phyloP scores from a whole-genome alignment of 192 early-diverging fungal species.

The Backusella psychrophila region DNA sequence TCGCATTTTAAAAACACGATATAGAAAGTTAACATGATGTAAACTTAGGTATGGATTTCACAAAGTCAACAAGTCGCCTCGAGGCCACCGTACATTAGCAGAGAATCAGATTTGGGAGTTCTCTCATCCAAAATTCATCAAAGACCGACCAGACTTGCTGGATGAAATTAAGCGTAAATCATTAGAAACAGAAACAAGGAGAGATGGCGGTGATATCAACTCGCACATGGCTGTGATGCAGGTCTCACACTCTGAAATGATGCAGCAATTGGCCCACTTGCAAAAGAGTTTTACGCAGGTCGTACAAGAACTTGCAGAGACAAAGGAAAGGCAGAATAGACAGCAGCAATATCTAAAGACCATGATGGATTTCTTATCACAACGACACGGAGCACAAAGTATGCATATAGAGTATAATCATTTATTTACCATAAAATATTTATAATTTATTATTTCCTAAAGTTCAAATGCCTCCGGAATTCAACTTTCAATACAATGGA shows the following conservation, averaged over 20 bases:
- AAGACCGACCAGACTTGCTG: conserved; percentile 70
- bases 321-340: conserved; percentile 57
- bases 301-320: conserved; percentile 68
- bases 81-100: conserved; percentile 78
- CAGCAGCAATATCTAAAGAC: conserved; percentile 69
- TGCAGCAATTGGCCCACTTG: conserved; percentile 68
- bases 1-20: conserved; percentile 5
- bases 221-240: conserved; percentile 77
- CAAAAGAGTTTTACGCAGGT: conserved; percentile 73
- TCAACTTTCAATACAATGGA: conserved; percentile 22
- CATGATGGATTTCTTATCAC: conserved; percentile 60
- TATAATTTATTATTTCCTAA: background rate
- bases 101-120: conserved; percentile 94
- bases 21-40: conserved; percentile 11
- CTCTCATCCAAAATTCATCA: conserved; percentile 78
- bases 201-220: conserved; percentile 73
- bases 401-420: background rate
- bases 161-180: conserved; percentile 92
- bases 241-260: conserved; percentile 69
- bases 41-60: conserved; percentile 78
- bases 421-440: too few relatives aligned
- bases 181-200: conserved; percentile 79
- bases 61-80: conserved; percentile 88
- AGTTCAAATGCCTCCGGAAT: conserved; percentile 25
- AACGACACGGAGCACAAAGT: conserved; percentile 27